Base-by-base conservation (phyloP, 2,329 filamentous ascomycete species). In the Talaromyces sp. region DNA sequence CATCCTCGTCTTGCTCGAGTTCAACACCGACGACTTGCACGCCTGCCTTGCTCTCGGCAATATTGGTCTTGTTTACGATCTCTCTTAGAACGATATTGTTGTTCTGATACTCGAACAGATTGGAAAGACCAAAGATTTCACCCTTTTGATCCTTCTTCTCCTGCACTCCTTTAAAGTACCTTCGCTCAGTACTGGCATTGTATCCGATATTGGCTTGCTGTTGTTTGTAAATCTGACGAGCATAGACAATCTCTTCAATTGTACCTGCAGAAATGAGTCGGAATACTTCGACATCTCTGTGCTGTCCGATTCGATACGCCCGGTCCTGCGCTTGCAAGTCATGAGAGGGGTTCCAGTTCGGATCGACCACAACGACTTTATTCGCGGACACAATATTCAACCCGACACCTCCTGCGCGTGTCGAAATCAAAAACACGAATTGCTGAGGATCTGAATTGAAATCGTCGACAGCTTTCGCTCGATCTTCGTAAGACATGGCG, bases 161-260 rank as follows among this genome's bases (percentile, higher is more conserved):
- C 78, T 97, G 94, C 0, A 98, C 92, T 47, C 95, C 95, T 70
- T 90, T 93, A 81, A 99, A 99, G 76, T 99, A 99, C 1, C 95
- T 88, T 3, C 95, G 88, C 77, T 99, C 95, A 5, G 89, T 90
- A 0, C 92, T 96, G 0, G 95, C 95, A 39, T 89, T 96, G 77
- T 99, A 98, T 0, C 92, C 95, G 66, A 99, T 98, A 73, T 97
- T 98, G 31, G 95, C 94, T 79, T 98, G 95, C 73, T 99, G 95
- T 74, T 99, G 95, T 77, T 99, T 99, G 84, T 99, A 99, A 45
- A 99, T 95, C 73, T 99, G 95, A 7, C 95, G 86, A 0, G 94
- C 95, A 72, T 99, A 99, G 8, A 98, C 92, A 62, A 97, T 95
- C 76, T 99, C 95, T 74, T 99, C 95, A 16, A 99, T 92, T 0